Conservation (phyloP, 2,329 filamentous ascomycete genomes). For the Colletotrichum sp. region DNA sequence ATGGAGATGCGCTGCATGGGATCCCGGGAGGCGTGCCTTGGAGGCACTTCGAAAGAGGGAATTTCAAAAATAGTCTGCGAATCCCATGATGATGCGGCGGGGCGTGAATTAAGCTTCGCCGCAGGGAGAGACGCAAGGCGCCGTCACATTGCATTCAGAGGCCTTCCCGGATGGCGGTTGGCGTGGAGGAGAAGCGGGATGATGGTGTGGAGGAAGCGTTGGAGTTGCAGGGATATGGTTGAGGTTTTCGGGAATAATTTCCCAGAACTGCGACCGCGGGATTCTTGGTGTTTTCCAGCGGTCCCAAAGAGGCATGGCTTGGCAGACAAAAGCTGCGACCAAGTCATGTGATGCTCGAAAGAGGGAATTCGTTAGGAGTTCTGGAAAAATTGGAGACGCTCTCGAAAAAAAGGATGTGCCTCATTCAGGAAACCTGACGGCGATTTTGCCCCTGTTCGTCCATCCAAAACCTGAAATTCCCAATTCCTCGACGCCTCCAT, state of each 20-base stretch:
- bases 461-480: slow-evolving; percentile 14
- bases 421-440: background rate
- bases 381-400: background rate
- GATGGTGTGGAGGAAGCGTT: slow-evolving; percentile 1
- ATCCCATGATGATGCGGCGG: slow-evolving; percentile 17
- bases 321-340: accelerated
- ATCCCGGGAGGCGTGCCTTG: background rate
- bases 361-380: background rate
- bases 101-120: slow-evolving; percentile 5
- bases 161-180: background rate
- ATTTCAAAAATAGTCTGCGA: slow-evolving; percentile 16
- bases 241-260: background rate
- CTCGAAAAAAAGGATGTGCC: background rate
- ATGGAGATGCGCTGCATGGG: background rate
- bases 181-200: background rate
- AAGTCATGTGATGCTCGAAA: background rate
- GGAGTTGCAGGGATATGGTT: background rate
- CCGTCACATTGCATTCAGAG: background rate
- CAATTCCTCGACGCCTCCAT: slow-evolving; percentile 1
- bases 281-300: background rate
- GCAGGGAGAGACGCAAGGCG: background rate
- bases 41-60: slow-evolving; percentile 4
- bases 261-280: background rate
- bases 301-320: background rate
- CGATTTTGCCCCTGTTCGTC: background rate